phyloP scores from a whole-genome alignment of 192 early-diverging fungal species.

The Backusella mclennaniae region DNA sequence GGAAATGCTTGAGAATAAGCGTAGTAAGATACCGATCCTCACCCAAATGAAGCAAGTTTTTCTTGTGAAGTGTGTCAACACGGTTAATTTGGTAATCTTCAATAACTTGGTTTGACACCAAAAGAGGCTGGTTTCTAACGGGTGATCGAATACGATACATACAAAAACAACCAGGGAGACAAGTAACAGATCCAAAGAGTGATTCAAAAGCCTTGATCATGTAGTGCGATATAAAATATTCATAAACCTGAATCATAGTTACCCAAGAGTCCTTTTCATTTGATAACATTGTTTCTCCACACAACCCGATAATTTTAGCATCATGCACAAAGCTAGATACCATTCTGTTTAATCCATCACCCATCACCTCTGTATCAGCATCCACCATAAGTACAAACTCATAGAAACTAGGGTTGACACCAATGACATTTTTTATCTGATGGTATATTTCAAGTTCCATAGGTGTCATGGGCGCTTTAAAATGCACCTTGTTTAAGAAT shows the following conservation, averaged over 20 bases:
- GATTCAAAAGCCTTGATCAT: conserved; percentile 97
- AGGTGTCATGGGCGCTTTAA: conserved; percentile 71
- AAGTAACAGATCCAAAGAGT: conserved; percentile 95
- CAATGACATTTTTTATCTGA: conserved; percentile 84
- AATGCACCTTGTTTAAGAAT: conserved; percentile 77
- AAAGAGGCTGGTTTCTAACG: conserved; percentile 81
- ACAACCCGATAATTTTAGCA: conserved; percentile 81
- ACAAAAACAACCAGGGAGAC: conserved; percentile 97
- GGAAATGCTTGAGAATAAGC: conserved; percentile 95
- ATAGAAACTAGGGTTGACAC: conserved; percentile 77
- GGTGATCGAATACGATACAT: conserved; percentile 96
- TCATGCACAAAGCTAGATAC: conserved; percentile 77
- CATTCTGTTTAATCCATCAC: conserved; percentile 83
- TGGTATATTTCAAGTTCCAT: conserved; percentile 81
- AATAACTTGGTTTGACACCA: conserved; percentile 88
- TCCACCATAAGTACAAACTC: conserved; percentile 78
- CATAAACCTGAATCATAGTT: conserved; percentile 98
- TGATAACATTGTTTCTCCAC: conserved; percentile 91
- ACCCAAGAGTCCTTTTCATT: conserved; percentile 93
- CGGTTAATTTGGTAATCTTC: conserved; percentile 90
- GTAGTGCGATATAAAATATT: conserved; percentile 97
- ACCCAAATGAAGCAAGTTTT: conserved; percentile 96
- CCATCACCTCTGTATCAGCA: conserved; percentile 76
- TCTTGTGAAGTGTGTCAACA: conserved; percentile 96
- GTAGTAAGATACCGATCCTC: conserved; percentile 98